Conservation (phyloP, 2,329 filamentous ascomycete species). For the Verticillium nubilum region DNA sequence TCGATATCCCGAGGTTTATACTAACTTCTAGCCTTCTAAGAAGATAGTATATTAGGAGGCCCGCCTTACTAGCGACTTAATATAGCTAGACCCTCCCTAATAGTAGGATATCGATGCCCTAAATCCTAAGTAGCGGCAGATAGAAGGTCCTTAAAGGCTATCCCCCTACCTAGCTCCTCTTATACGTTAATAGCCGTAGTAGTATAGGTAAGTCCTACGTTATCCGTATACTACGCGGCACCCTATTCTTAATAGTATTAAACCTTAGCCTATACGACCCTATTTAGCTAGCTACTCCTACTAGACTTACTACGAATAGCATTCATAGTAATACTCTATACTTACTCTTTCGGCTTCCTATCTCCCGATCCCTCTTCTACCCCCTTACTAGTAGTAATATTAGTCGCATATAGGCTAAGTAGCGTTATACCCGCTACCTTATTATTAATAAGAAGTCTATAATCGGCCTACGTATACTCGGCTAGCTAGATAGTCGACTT, state of each 20-base stretch:
- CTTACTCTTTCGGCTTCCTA: not conserved
- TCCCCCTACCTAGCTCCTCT: not conserved
- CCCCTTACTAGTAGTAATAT: not conserved
- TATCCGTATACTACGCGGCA: not conserved
- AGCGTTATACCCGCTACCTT: not conserved
- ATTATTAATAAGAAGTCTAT: not conserved
- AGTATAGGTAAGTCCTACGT: not conserved
- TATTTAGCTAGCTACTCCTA: not conserved
- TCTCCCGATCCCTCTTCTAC: not conserved
- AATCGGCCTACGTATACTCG: not conserved
- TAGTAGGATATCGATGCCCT: not conserved
- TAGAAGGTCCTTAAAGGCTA: not conserved
- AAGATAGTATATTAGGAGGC: not conserved
- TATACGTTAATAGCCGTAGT: not conserved
- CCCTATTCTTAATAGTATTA: not conserved
- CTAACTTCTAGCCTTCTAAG: not conserved
- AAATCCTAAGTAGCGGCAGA: not conserved
- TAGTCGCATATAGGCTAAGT: not conserved
- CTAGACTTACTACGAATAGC: not conserved
- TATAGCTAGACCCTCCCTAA: not conserved
- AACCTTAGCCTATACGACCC: not conserved
- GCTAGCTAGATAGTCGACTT: not conserved
- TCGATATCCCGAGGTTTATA: not conserved
- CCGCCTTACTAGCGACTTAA: not conserved
- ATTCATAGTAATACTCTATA: not conserved